Evolutionary conservation across 371 early-diverging fungal genomes (phyloP), one percentile per base, ranked within the genome.

Genomic region (Mucor saturninus): DNA sequence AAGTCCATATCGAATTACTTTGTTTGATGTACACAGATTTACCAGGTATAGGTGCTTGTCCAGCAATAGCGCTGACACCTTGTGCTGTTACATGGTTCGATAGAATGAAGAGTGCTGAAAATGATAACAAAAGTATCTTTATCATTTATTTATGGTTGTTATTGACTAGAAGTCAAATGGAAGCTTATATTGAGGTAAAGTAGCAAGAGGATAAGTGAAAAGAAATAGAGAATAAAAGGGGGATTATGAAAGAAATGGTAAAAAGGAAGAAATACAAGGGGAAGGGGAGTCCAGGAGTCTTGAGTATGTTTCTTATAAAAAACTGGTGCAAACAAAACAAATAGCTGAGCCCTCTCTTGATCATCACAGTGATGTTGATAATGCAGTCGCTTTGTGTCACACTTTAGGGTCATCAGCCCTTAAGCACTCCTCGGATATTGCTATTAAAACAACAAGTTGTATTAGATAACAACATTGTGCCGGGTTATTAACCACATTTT

Each of bases 11-110:
- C 1, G 64, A 26, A 40, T 67, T 67, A 11, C 60, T 39, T 14
- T 56, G n/a, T 37, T 63, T 31, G 4, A 71, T 53, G 49, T 71
- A 71, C 14, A 71, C 67, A 32, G 71, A 45, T 32, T 64, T 63
- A 9, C 69, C 69, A 48, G 50, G 50, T 14, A 68, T 51, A 21
- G 66, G 62, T 52, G 46, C 40, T 32, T 51, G 30, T 15, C 31
- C 51, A 21, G 21, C 21, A 21, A 21, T 21, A 14, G 21, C 5
- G 11, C 14, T 31, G 13, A 46, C 15, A 21, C 15, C 43, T 21
- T 53, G 54, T 31, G 40, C 42, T 52, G 11, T 11, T 7, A 30
- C 31, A 31, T 40, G 29, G 6, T 30, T 29, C 39, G 40, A 15
- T 40, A 50, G 11, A 15, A 43, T 11, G 31, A 48, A 54, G 11